These are phyloP conservation scores for Musa balbisiana DNA, from an alignment of 202 grass and related monocot species.

Conservation along the genomic window DNA sequence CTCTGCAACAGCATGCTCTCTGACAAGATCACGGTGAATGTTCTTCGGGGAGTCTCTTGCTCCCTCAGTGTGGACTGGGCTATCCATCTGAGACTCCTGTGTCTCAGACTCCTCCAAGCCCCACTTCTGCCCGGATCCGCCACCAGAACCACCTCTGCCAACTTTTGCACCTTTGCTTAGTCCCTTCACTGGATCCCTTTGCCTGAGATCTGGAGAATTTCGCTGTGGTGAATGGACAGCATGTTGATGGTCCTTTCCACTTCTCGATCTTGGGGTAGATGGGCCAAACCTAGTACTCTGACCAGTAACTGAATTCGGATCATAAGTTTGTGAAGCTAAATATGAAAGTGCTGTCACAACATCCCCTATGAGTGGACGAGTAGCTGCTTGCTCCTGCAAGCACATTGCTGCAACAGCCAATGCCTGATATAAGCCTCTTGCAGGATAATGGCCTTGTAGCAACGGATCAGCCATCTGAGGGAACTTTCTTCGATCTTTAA, in stretches of 20 bases:
- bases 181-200: slow-evolving; percentile 38
- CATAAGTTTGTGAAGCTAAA: slow-evolving; percentile 83
- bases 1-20: slow-evolving; percentile 61
- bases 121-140: slow-evolving; percentile 54
- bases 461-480: slow-evolving; percentile 88
- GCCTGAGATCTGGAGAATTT: slow-evolving; percentile 55
- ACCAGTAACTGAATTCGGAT: slow-evolving; percentile 50
- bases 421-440: slow-evolving; percentile 84
- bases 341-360: slow-evolving; percentile 90
- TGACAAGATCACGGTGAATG: slow-evolving; percentile 24
- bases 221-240: slow-evolving; percentile 44
- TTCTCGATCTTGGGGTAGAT: slow-evolving; percentile 61
- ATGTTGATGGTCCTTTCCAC: slow-evolving; percentile 30
- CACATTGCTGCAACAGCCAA: slow-evolving; percentile 95
- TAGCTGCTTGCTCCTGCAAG: slow-evolving; percentile 85
- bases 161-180: slow-evolving; percentile 28
- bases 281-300: slow-evolving; percentile 49
- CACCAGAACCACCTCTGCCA: slow-evolving; percentile 49
- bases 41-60: slow-evolving; percentile 37
- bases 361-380: slow-evolving; percentile 79
- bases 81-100: slow-evolving; percentile 46
- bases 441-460: slow-evolving; percentile 61
- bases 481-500: slow-evolving; percentile 81
- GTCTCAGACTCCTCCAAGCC: slow-evolving; percentile 52
- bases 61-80: slow-evolving; percentile 37